Evolutionary conservation across 352 stramenopile species (phyloP), one percentile per base, ranked within the genome.

Genomic region (Globisporangium iwayamae): DNA sequence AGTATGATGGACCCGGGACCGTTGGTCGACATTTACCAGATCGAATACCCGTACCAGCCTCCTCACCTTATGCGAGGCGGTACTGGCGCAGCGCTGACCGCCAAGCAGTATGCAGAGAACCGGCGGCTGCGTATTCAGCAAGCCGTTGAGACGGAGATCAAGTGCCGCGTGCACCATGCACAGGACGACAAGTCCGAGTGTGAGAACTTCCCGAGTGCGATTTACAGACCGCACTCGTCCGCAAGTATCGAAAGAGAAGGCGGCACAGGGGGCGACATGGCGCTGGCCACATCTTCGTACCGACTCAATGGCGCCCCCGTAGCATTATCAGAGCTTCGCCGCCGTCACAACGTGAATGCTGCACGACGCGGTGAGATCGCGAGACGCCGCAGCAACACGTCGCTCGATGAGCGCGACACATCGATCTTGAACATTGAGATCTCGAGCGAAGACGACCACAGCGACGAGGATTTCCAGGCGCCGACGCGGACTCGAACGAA

Each of bases 381-480:
- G 57, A 65, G 76, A 22, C 75, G 77, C 39, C 63, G 76, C 6
- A 73, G 68, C 57, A 73, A 71, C 43, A 71, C 68, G 13, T 73
- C 74, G n/a, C 60, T 83, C 46, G 86, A 93, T 53, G 87, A 96
- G 30, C 82, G 87, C 14, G 87, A 96, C 56, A 94, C 83, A 2
- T 94, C 87, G 4, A 81, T 96, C 18, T 45, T 96, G 48, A 86
- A 93, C 45, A 70, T 92, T 50, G 85, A 91, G 52, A 93, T 96
- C 52, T 93, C 87, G 7, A 94, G 87, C 66, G 87, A 96, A 32
- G 87, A 95, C 45, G 89, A 96, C 67, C 81, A 69, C 39, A 90
- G 76, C 60, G 89, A 96, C 52, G 89, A 96, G 60, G 89, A 96
- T 50, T 96, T 96, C 60, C 80, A 93, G 47, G 83, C 75, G 0